A percentile compares a stretch with the other conserved stretches of the same genome.
These are phyloP conservation scores for Vitellaria paradoxa DNA, from an alignment of 179 eudicot species.

Conservation along the genomic window DNA sequence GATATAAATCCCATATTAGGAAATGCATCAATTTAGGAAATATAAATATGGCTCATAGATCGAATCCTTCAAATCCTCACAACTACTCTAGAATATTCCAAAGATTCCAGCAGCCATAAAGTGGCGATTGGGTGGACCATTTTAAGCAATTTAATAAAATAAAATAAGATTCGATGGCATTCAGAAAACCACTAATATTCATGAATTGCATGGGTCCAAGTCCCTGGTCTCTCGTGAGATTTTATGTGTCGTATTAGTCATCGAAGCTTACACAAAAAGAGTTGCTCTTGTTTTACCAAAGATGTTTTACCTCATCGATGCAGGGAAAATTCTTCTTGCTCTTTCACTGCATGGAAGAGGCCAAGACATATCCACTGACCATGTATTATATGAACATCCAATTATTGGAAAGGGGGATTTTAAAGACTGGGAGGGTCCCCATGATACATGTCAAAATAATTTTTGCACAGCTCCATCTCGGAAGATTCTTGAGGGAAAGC, in stretches of 20 bases:
- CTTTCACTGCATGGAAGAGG: conserved; percentile 71
- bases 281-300: background rate
- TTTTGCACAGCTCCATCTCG: conserved; percentile 26
- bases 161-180: background rate
- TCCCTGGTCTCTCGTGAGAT: background rate
- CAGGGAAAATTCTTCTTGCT: conserved; percentile 74
- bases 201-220: background rate
- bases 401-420: conserved; percentile 15
- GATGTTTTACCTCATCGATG: conserved; percentile 13
- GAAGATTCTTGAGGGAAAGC: conserved; percentile 53
- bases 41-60: too few species aligned
- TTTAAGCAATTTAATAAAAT: background rate
- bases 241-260: background rate
- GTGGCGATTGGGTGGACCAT: background rate
- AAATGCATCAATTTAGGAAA: too few species aligned
- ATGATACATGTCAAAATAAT: conserved; percentile 20
- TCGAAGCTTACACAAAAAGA: background rate
- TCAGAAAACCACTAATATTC: background rate
- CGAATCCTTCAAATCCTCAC: too few species aligned
- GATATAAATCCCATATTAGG: too few species aligned
- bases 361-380: conserved; percentile 33
- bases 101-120: too few species aligned
- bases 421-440: conserved; percentile 36
- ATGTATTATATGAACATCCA: conserved; percentile 23
- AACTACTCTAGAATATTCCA: too few species aligned